Percentiles rank a stretch among this genome's conserved stretches.
phyloP scores from a whole-genome alignment of 345 rosid genomes.

The Carallia pectinifolia region DNA sequence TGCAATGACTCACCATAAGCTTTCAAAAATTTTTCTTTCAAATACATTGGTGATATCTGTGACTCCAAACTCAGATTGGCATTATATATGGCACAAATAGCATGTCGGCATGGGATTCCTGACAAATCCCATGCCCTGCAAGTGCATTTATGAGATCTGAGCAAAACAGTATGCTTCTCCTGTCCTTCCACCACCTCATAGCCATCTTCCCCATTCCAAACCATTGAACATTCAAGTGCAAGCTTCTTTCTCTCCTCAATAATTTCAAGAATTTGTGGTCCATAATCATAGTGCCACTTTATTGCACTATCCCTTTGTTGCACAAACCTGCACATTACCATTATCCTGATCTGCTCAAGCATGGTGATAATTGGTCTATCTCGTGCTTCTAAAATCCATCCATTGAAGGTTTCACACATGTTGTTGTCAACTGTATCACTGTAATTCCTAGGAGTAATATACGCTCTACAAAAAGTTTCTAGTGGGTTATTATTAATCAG shows the following conservation, averaged over 20 bases:
- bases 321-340: not conserved
- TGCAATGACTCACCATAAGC: not conserved
- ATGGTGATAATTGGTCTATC: not conserved
- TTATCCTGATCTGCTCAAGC: not conserved
- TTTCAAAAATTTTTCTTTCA: not conserved
- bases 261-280: not conserved
- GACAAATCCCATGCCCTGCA: not conserved
- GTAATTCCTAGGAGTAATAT: not conserved
- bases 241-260: not conserved
- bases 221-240: not conserved
- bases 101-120: not conserved
- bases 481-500: too few species aligned
- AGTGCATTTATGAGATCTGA: not conserved
- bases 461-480: not conserved
- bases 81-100: not conserved
- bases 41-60: not conserved
- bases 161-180: not conserved
- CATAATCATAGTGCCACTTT: not conserved
- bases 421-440: not conserved
- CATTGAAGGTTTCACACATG: not conserved
- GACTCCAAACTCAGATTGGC: not conserved
- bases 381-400: not conserved
- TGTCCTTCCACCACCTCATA: not conserved
- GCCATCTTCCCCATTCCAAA: not conserved
- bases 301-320: not conserved